These are phyloP conservation scores for Gossypium gossypioides DNA, from an alignment of 441 rosid genomes.

Conservation along the genomic window DNA sequence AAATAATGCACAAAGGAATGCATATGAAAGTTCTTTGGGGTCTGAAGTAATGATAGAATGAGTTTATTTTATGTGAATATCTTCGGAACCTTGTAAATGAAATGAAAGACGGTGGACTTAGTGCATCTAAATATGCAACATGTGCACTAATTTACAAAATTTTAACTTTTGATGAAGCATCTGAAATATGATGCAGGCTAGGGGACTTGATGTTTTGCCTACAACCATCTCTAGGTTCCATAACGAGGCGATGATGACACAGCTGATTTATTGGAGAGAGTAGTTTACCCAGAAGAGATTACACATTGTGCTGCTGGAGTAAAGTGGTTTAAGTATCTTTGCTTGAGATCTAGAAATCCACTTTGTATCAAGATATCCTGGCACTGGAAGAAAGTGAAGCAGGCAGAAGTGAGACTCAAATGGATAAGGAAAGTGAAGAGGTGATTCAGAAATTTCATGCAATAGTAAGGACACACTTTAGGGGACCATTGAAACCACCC, in stretches of 20 bases:
- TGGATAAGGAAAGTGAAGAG: slow-evolving; percentile 28
- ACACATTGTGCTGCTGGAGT: slow-evolving; percentile 73
- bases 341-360: slow-evolving; percentile 24
- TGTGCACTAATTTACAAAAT: background rate
- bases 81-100: background rate
- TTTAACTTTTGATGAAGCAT: background rate
- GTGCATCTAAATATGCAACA: background rate
- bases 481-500: slow-evolving; percentile 88
- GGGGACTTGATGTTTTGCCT: slow-evolving; percentile 84
- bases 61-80: background rate
- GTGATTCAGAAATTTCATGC: slow-evolving; percentile 58
- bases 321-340: slow-evolving; percentile 53
- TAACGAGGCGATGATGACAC: slow-evolving; percentile 66
- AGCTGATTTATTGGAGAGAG: slow-evolving; percentile 58
- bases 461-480: slow-evolving; percentile 54
- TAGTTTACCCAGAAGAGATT: slow-evolving; percentile 72
- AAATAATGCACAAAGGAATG: background rate
- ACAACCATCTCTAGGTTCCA: slow-evolving; percentile 69
- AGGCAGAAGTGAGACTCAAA: slow-evolving; percentile 11
- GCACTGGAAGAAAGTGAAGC: slow-evolving; percentile 14
- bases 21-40: background rate
- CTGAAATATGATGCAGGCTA: slow-evolving; percentile 42
- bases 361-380: background rate
- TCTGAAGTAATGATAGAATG: background rate
- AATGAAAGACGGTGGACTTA: background rate